Percentiles rank a stretch among this genome's conserved stretches.
These are phyloP conservation scores for Warburgia ugandensis DNA, from an alignment of 164 flowering plant species.

Conservation along the genomic window DNA sequence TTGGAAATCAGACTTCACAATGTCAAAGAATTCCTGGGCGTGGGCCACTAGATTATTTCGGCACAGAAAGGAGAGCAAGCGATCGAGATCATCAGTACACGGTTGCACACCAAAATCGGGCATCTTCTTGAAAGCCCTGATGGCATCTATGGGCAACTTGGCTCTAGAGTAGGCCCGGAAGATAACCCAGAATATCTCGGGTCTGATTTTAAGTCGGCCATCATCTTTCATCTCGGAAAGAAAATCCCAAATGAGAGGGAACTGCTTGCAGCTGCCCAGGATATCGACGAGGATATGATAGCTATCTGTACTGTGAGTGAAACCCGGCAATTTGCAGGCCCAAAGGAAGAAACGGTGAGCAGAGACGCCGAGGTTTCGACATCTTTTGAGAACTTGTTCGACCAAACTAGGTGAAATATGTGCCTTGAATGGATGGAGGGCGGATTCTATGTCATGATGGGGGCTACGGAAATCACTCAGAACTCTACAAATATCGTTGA, in stretches of 20 bases:
- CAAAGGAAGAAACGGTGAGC: slow-evolving; percentile 77
- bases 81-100: slow-evolving; percentile 47
- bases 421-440: slow-evolving; percentile 38
- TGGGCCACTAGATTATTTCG: slow-evolving; percentile 46
- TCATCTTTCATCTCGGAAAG: slow-evolving; percentile 48
- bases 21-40: slow-evolving; percentile 67
- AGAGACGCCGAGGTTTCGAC: slow-evolving; percentile 64
- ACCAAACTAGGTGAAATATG: slow-evolving; percentile 42
- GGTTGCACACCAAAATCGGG: slow-evolving; percentile 58
- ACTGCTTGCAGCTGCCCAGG: slow-evolving; percentile 63
- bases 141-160: slow-evolving; percentile 65
- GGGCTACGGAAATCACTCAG: slow-evolving; percentile 73
- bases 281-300: slow-evolving; percentile 55
- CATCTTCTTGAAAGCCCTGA: slow-evolving; percentile 67
- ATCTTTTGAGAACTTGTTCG: slow-evolving; percentile 73
- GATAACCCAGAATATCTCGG: slow-evolving; percentile 51
- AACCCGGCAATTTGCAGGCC: slow-evolving; percentile 50
- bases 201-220: slow-evolving; percentile 25
- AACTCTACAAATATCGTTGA: slow-evolving; percentile 58
- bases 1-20: slow-evolving; percentile 32
- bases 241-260: slow-evolving; percentile 82
- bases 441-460: slow-evolving; percentile 64
- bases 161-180: slow-evolving; percentile 70
- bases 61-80: slow-evolving; percentile 49
- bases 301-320: slow-evolving; percentile 42